Conservation (phyloP, 176 grass and related monocot species). For the Oryza punctata region DNA sequence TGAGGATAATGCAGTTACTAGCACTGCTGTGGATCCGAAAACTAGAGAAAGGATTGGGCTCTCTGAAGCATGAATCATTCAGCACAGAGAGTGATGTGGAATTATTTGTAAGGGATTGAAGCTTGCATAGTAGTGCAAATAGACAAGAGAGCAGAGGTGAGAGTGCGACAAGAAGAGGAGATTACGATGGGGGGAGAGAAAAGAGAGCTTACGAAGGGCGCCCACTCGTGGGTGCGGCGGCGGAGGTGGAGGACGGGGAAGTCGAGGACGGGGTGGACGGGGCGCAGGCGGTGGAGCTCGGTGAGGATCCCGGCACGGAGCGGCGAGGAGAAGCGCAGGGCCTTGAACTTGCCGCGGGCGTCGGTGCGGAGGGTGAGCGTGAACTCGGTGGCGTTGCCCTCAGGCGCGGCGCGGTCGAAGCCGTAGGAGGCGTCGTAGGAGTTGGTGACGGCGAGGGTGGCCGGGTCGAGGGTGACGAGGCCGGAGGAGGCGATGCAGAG, state of each 20-base stretch:
- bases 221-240: slow-evolving; percentile 82
- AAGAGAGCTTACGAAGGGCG: slow-evolving; percentile 66
- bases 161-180: neutral
- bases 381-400: slow-evolving; percentile 66
- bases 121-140: neutral
- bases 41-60: slow-evolving; percentile 15
- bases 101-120: neutral
- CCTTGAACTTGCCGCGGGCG: slow-evolving; percentile 74
- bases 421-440: slow-evolving; percentile 68
- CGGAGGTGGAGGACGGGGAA: slow-evolving; percentile 92
- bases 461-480: slow-evolving; percentile 86
- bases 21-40: neutral
- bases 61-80: slow-evolving; percentile 5
- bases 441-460: slow-evolving; percentile 78
- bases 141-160: neutral
- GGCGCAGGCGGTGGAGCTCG: slow-evolving; percentile 79
- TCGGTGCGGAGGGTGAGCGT: slow-evolving; percentile 74
- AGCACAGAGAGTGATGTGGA: neutral
- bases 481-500: slow-evolving; percentile 76
- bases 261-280: slow-evolving; percentile 51
- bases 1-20: neutral
- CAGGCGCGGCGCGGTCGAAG: slow-evolving; percentile 73
- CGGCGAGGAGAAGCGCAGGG: slow-evolving; percentile 81
- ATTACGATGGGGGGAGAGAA: neutral
- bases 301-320: slow-evolving; percentile 84